Percentiles rank a stretch among this genome's conserved stretches.
These are phyloP conservation scores for Russula abietina DNA, from an alignment of 768 basidiomycete genomes.

Conservation along the genomic window DNA sequence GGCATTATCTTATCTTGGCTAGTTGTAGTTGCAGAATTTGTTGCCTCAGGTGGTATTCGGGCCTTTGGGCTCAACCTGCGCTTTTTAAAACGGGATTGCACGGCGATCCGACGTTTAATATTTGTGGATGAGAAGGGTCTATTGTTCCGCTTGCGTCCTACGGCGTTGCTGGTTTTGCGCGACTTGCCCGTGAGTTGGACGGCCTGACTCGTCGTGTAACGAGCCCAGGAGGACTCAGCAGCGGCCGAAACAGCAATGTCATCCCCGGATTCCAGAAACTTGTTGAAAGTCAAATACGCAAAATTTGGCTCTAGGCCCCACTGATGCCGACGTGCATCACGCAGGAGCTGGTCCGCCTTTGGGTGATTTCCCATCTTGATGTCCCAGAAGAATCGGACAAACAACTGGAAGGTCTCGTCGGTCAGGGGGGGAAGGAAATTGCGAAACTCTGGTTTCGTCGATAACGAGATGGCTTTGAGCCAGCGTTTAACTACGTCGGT, in stretches of 20 bases:
- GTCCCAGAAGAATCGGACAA: constrained; percentile 30
- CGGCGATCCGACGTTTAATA: not conserved
- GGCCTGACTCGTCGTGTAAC: not conserved
- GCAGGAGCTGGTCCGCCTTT: constrained; percentile 9
- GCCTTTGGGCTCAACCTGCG: not conserved
- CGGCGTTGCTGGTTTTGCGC: not conserved
- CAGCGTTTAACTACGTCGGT: constrained; percentile 2
- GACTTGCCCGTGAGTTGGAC: not conserved
- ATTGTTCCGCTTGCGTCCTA: not conserved
- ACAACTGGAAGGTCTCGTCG: constrained; percentile 17
- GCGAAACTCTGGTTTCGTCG: constrained; percentile 8
- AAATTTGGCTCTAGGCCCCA: constrained; percentile 1
- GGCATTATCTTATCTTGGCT: not conserved
- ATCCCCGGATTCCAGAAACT: not conserved
- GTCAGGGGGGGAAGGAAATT: not conserved
- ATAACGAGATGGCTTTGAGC: constrained; percentile 11
- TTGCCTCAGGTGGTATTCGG: not conserved
- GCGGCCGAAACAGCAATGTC: not conserved
- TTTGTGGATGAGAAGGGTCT: not conserved
- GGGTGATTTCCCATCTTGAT: not conserved
- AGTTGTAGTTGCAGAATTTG: not conserved
- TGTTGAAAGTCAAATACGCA: not conserved
- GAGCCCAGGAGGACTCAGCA: not conserved
- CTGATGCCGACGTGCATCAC: constrained; percentile 11
- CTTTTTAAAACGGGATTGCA: constrained; percentile 1